Conservation (phyloP, 176 grass and related monocot species). For the Coix lacrymajobi region DNA sequence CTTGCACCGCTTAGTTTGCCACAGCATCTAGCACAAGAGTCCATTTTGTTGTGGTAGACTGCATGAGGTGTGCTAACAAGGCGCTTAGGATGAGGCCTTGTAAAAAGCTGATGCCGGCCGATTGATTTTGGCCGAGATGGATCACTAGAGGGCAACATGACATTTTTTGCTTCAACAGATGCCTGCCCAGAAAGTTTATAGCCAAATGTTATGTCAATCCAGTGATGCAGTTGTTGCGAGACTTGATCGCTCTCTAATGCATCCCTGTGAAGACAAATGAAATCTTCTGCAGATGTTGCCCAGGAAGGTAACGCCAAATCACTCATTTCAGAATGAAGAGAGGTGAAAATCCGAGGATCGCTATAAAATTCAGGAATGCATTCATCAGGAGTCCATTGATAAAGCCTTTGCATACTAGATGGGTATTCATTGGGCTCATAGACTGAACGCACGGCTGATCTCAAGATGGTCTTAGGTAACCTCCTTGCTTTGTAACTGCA, state of each 20-base stretch:
- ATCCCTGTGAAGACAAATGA: conserved; percentile 81
- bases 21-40: conserved; percentile 57
- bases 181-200: conserved; percentile 84
- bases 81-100: conserved; percentile 73
- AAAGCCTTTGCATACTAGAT: conserved; percentile 89
- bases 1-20: conserved; percentile 7
- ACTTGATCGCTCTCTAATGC: conserved; percentile 84
- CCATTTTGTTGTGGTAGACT: conserved; percentile 43
- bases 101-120: conserved; percentile 82
- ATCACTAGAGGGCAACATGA: conserved; percentile 85
- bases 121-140: conserved; percentile 66
- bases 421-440: conserved; percentile 99
- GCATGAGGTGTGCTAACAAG: conserved; percentile 38
- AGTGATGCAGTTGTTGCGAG: conserved; percentile 83
- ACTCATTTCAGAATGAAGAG: conserved; percentile 91
- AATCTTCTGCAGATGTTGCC: conserved; percentile 69
- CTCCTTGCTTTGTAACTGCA: conserved; percentile 99
- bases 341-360: conserved; percentile 75
- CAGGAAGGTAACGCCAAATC: conserved; percentile 85
- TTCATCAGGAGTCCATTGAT: conserved; percentile 96
- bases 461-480: conserved; percentile 71
- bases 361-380: conserved; percentile 96
- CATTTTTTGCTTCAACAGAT: conserved; percentile 91
- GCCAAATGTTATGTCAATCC: conserved; percentile 99
- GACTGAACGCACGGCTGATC: conserved; percentile 75